Conservation (phyloP, 2,329 filamentous ascomycete genomes). For the Xylaria sp. region DNA sequence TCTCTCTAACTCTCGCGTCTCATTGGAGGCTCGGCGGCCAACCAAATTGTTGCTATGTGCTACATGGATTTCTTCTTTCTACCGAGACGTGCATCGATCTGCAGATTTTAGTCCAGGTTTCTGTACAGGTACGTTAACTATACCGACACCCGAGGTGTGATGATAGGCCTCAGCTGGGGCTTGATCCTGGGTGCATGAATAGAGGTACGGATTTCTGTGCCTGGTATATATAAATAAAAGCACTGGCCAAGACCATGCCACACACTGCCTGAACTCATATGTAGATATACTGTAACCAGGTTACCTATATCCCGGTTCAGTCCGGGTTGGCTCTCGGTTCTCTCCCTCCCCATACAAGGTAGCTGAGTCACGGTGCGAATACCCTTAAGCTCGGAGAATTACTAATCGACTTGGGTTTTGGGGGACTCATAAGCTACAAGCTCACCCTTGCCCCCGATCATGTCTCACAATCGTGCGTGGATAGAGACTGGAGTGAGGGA, state of each 20-base stretch:
- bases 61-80: constrained; percentile 28
- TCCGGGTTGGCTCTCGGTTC: no score
- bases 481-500: no score
- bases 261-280: background rate
- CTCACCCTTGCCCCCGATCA: no score
- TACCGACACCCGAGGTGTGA: constrained; percentile 4
- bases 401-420: background rate
- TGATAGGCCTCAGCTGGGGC: constrained; percentile 15
- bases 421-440: background rate
- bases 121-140: background rate
- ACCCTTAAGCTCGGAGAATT: background rate
- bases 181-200: constrained; percentile 9
- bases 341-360: background rate
- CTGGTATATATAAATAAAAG: background rate
- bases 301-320: background rate
- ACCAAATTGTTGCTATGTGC: background rate
- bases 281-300: background rate
- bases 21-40: constrained; percentile 4
- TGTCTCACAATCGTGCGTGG: no score
- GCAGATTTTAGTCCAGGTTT: constrained; percentile 27
- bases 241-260: background rate
- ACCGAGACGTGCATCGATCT: constrained; percentile 34
- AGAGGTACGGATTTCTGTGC: background rate
- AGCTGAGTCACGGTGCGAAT: background rate
- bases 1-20: background rate